These are phyloP conservation scores for Rhododendron ovatum DNA, from an alignment of 148 eudicot genomes.

Conservation along the genomic window DNA sequence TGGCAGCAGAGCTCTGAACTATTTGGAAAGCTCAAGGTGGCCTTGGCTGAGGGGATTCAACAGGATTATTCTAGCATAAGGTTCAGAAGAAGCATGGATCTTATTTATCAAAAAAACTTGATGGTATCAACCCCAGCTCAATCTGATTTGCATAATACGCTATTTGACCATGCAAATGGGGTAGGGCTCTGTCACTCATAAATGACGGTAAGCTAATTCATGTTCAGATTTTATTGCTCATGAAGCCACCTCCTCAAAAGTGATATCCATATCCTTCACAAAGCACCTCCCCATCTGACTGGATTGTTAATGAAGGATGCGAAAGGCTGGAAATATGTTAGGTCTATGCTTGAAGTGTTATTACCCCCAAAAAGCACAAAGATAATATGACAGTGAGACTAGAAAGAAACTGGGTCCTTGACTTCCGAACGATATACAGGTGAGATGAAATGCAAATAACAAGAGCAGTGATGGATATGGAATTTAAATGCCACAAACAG, in stretches of 20 bases:
- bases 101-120: background rate
- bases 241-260: background rate
- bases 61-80: background rate
- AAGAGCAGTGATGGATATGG: background rate
- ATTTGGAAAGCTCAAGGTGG: background rate
- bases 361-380: background rate
- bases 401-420: background rate
- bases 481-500: background rate
- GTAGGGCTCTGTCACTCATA: background rate
- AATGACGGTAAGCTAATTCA: background rate
- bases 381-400: background rate
- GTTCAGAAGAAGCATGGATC: background rate
- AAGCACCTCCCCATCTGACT: background rate
- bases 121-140: background rate
- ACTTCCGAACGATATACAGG: background rate
- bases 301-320: background rate
- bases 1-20: background rate
- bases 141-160: background rate
- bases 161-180: background rate
- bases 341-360: background rate
- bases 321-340: background rate
- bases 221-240: background rate
- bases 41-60: background rate
- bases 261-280: background rate
- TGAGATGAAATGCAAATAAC: background rate